phyloP scores from a whole-genome alignment of 805 yeast species.

The Clavispora phyllophila region DNA sequence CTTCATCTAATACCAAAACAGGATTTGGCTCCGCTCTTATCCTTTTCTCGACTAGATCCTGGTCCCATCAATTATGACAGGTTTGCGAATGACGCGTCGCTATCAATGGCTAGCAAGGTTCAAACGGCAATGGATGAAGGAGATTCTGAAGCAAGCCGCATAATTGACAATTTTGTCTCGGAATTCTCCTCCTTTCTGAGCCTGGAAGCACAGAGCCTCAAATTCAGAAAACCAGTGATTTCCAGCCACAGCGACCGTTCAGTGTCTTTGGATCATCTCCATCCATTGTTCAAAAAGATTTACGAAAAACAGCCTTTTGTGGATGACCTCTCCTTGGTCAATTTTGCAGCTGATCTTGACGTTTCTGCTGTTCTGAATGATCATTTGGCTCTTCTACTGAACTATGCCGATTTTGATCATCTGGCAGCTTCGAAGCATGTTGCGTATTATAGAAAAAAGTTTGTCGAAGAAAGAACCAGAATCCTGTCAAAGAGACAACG shows the following conservation, averaged over 20 bases:
- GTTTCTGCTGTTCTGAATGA: background rate
- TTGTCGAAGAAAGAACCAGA: background rate
- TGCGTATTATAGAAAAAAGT: constrained; percentile 1
- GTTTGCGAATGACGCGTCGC: constrained; percentile 4
- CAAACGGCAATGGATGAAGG: constrained; percentile 5
- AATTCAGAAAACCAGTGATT: constrained; percentile 31
- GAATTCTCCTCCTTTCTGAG: constrained; percentile 19
- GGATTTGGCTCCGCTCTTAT: constrained; percentile 13
- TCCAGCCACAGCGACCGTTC: constrained; percentile 5
- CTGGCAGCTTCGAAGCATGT: constrained; percentile 1
- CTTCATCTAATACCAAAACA: constrained; percentile 14
- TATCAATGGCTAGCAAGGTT: constrained; percentile 1
- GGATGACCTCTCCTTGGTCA: constrained; percentile 8
- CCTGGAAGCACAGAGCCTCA: constrained; percentile 22
- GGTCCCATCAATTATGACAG: constrained; percentile 4
- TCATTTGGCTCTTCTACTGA: constrained; percentile 1
- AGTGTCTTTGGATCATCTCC: constrained; percentile 4
- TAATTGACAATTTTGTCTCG: constrained; percentile 12
- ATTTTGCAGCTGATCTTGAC: constrained; percentile 7
- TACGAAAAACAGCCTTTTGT: constrained; percentile 2
- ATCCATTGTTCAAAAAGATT: constrained; percentile 10
- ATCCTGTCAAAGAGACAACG: background rate
- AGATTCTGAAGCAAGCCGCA: constrained; percentile 8
- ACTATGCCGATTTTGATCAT: background rate
- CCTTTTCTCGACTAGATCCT: constrained; percentile 9